A percentile compares a stretch with the other conserved stretches of the same genome.
Conservation (phyloP, 1,139 yeast genomes). For the Kodamaea alishanica region DNA sequence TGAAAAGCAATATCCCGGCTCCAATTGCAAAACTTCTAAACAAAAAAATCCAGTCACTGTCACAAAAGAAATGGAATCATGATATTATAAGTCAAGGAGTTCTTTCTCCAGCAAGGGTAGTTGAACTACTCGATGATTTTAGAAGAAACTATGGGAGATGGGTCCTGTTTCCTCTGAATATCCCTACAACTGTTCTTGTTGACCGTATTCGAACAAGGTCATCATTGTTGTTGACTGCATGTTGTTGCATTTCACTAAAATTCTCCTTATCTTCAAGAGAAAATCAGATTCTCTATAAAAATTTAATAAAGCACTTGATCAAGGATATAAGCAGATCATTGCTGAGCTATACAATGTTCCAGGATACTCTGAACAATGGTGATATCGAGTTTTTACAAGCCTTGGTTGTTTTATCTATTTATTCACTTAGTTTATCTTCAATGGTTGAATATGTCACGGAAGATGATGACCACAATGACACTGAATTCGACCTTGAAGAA, state of each 20-base stretch:
- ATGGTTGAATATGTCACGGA: constrained; percentile 23
- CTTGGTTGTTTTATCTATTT: constrained; percentile 57
- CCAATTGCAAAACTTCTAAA: constrained; percentile 43
- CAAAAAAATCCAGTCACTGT: constrained; percentile 16
- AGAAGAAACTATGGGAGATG: constrained; percentile 70
- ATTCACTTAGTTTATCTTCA: constrained; percentile 56
- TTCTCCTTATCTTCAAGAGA: constrained; percentile 33
- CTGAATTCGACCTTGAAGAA: constrained; percentile 15
- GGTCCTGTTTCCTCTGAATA: constrained; percentile 65
- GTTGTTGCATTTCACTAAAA: constrained; percentile 60
- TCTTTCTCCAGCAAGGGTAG: constrained; percentile 47
- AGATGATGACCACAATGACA: constrained; percentile 6
- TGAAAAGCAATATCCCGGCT: constrained; percentile 34
- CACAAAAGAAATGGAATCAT: constrained; percentile 13
- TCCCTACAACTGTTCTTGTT: constrained; percentile 49
- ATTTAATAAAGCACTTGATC: constrained; percentile 28
- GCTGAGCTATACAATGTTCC: constrained; percentile 25
- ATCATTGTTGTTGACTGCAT: constrained; percentile 61
- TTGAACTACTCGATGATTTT: constrained; percentile 53
- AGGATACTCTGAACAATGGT: constrained; percentile 7
- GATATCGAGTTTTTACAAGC: constrained; percentile 64
- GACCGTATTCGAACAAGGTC: constrained; percentile 51
- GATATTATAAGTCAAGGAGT: constrained; percentile 51
- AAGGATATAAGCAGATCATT: constrained; percentile 46
- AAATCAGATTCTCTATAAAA: constrained; percentile 24